A percentile compares a stretch with the other conserved stretches of the same genome.
Evolutionary conservation across 495 filamentous ascomycete species (phyloP).

Genomic region (Polyplosphaeria fusca): DNA sequence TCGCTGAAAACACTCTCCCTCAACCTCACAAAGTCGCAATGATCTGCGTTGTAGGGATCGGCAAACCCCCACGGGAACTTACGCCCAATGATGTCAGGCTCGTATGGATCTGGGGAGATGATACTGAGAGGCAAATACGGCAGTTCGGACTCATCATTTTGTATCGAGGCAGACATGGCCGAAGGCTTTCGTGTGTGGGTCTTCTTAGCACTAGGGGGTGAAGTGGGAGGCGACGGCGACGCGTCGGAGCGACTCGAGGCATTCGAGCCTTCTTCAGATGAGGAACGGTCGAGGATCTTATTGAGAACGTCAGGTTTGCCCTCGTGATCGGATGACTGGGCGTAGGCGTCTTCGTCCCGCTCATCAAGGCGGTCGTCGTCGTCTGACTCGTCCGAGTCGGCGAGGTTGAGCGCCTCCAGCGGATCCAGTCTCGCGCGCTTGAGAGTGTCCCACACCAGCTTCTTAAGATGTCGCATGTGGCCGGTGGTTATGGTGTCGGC

Average conservation of each 20-base stretch:
- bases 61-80: conserved; percentile 96
- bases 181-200: conserved; percentile 30
- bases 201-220: conserved; percentile 22
- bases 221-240: conserved; percentile 27
- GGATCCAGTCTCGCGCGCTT: conserved; percentile 85
- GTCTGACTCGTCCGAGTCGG: conserved; percentile 64
- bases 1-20: conserved; percentile 90
- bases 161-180: conserved; percentile 32
- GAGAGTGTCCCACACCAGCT: conserved; percentile 82
- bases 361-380: conserved; percentile 34
- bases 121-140: conserved; percentile 80
- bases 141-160: conserved; percentile 31
- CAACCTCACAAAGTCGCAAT: conserved; percentile 91
- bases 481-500: conserved; percentile 91
- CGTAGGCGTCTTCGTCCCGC: conserved; percentile 43
- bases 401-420: conserved; percentile 77
- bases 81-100: conserved; percentile 64
- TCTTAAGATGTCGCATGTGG: conserved; percentile 92
- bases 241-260: conserved; percentile 22
- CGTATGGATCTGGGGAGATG: conserved; percentile 87
- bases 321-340: conserved; percentile 29
- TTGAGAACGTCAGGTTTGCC: conserved; percentile 30
- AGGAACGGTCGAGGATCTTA: conserved; percentile 33
- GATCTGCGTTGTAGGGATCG: conserved; percentile 81
- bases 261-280: conserved; percentile 31